Base-by-base conservation (phyloP, 2,329 filamentous ascomycete genomes). In the Neobulgaria alba region DNA sequence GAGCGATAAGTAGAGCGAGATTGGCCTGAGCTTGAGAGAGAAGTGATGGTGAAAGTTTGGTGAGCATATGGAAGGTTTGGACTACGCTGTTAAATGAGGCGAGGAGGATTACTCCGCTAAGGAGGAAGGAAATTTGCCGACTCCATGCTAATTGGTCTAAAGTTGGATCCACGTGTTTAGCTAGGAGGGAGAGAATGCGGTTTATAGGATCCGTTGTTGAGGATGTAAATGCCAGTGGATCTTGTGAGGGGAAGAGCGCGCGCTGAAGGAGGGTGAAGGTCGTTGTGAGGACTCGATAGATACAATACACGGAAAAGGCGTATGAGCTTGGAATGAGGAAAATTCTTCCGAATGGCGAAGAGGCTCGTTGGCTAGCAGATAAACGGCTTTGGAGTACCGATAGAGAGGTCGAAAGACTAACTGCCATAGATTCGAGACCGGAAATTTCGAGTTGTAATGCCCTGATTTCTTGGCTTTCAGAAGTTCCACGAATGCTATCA, bases 101-200 rank as follows among this genome's bases (percentile, higher is more conserved):
- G 12, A 86, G 70, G 17, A 94, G 78, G 59, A 94, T 92, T 36
- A 89, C 77, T 14, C 86, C 87, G 5, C 82, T 86, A 3, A 94
- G 71, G 16, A 87, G 67, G 62, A 94, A 93, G 44, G 82, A 87
- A 50, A 93, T 89, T 57, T 87, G 84, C 20, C 85, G 80, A 16
- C 84, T 81, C 85, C 86, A 93, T 8, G 85, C 83, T 9, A 78
- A 73, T 55, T 87, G 84, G 63, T 94, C 84, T 18, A 94, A 73
- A 45, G 80, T 77, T 2, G 85, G 84, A 57, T 93, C 85, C 75
- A 85, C 89, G 63, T 93, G 85, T 41, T 82, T 81, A 3, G 85
- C 85, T 14, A 94, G 65, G 10, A 93, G 70, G 4, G 85, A 84
- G 7, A 94, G 74, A 46, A 90, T 72, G 49, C 86, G 83, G 64